phyloP scores from a whole-genome alignment of 73 alveolate species.

The Paramecium sexaurelia region DNA sequence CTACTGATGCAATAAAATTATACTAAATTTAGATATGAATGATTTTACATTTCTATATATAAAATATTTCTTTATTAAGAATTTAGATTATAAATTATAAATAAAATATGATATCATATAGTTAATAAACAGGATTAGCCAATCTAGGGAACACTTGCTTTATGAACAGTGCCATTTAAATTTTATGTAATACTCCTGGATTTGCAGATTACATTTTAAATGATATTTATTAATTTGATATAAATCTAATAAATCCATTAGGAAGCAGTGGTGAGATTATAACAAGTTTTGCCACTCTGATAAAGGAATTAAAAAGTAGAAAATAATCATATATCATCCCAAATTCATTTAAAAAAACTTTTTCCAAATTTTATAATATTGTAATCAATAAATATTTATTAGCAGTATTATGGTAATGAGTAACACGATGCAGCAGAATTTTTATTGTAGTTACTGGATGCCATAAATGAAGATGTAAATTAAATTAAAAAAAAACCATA shows the following conservation, averaged over 20 bases:
- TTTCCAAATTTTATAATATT: conserved; percentile 30
- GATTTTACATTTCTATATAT: background rate
- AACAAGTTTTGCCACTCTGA: conserved; percentile 21
- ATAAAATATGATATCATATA: background rate
- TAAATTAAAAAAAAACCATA: conserved; percentile 88
- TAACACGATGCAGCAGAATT: conserved; percentile 80
- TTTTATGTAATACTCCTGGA: conserved; percentile 86
- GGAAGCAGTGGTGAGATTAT: conserved; percentile 88
- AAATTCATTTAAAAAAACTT: conserved; percentile 29
- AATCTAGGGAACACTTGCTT: conserved; percentile 99
- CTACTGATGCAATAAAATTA: conserved; percentile 29
- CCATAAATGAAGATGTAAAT: conserved; percentile 96
- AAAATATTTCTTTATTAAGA: background rate
- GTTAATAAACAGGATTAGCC: conserved; percentile 76
- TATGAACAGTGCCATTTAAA: conserved; percentile 96
- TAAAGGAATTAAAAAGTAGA: conserved; percentile 45
- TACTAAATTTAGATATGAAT: conserved; percentile 53
- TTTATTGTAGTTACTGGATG: conserved; percentile 86
- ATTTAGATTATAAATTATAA: background rate
- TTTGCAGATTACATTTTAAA: conserved; percentile 86
- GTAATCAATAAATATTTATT: background rate
- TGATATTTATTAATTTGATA: conserved; percentile 74
- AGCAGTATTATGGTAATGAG: conserved; percentile 37
- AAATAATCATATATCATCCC: conserved; percentile 28
- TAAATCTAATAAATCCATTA: conserved; percentile 89